Base-by-base conservation (phyloP, 345 rosid species). In the Linum tenue region DNA sequence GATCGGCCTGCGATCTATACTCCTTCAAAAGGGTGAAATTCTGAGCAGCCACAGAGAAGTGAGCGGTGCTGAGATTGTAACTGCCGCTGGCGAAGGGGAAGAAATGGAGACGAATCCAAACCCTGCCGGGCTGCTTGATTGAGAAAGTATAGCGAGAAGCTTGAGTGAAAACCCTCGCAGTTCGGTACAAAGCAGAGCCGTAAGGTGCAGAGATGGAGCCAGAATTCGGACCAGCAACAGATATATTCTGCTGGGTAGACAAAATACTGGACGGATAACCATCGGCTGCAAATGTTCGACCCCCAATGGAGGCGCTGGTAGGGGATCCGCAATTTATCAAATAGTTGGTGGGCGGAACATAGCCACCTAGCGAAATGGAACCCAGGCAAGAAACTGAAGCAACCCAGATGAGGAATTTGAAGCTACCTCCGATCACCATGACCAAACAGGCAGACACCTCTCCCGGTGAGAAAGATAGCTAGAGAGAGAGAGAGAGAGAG, bases 61-160 rank as follows among this genome's bases (percentile, higher is more conserved):
- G 80, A 2, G 97, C 87, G 0, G 5, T 12, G 75, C 81, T 86
- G 69, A 85, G 66, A 64, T 89, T 77, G 64, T 67, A 80, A 37
- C 68, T 65, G 48, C 69, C 37, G 8, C 61, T 56, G 15, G 55
- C 68, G 22, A 83, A 83, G 8, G 92, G 92, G 70, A 58, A 79
- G 76, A 92, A 82, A 79, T 92, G 80, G 36, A 92, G 88, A 48
- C 98, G 95, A 62, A 92, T 69, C 72, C 77, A 77, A 73, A 81
- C 82, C 59, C 89, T 75, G n/a, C 97, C 97, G 3, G 48, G 69
- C 64, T 79, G 68, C 61, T 72, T 60, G 70, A 92, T 75, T 3
- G 79, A 68, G 35, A 89, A 89, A 0, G 75, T 69, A 76, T 77
- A 92, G 4, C 1, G 39, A 56, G 90, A 82, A 50, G 66, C 36